Percentiles rank a stretch among this genome's conserved stretches.
These are phyloP conservation scores for Cadophora malorum DNA, from an alignment of 2,329 filamentous ascomycete species.

Conservation along the genomic window DNA sequence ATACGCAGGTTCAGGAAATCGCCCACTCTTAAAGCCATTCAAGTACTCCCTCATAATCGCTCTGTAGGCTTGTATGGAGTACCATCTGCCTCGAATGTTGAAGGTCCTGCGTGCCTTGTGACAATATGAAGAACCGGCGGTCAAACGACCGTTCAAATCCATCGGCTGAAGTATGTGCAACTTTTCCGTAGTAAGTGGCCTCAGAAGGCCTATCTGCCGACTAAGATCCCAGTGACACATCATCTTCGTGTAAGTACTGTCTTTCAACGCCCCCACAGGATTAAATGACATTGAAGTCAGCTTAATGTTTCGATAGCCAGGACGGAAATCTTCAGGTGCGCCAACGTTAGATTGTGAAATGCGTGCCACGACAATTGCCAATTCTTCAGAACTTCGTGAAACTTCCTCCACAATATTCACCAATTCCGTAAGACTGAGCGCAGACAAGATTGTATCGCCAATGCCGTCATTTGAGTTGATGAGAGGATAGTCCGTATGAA, in stretches of 20 bases:
- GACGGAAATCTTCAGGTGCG: not conserved
- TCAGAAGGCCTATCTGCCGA: not conserved
- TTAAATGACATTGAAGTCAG: not conserved
- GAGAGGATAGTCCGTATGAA: not conserved
- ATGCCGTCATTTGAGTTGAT: not conserved
- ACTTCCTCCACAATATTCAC: not conserved
- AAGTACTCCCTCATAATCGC: not conserved
- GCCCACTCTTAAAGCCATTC: not conserved
- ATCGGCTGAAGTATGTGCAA: not conserved
- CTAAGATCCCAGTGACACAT: not conserved
- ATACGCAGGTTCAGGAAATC: not conserved
- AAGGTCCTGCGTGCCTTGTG: not conserved
- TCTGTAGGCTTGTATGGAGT: not conserved
- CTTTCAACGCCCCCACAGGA: not conserved
- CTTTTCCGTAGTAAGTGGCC: too few species aligned
- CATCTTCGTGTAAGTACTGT: not conserved
- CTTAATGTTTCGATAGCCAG: not conserved
- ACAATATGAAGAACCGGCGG: not conserved
- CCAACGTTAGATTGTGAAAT: not conserved
- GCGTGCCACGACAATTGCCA: not conserved
- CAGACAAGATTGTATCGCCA: not conserved
- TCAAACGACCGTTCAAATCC: not conserved
- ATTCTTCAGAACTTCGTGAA: not conserved
- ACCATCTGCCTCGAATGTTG: conserved; percentile 1
- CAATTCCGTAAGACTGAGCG: not conserved